Base-by-base conservation (phyloP, 2,329 filamentous ascomycete species). In the Talaromyces sp. region DNA sequence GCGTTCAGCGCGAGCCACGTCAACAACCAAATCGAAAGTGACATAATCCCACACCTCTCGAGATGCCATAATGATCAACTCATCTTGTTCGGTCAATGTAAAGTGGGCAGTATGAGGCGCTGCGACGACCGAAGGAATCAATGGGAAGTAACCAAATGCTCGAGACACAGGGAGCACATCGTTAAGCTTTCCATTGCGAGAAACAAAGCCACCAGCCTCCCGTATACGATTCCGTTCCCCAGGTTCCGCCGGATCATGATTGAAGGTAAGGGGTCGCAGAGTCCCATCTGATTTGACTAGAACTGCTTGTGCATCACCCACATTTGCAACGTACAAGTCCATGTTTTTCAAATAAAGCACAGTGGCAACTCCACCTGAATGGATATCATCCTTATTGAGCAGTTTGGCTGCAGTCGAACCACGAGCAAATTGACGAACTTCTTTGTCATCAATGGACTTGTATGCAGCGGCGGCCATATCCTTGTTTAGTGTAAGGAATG, bases 41-140 rank as follows among this genome's bases (percentile, higher is more conserved):
- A 99, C 84, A 75, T 93, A 97, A 69, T 98, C 93, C 95, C 95
- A 99, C 10, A 99, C 85, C 74, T 99, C 94, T 69, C 88, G 89
- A 7, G 93, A 97, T 2, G 93, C 95, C 66, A 99, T 84, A 60
- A 99, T 81, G 62, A 99, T 90, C 80, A 96, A 94, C 77, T 99
- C 95, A 74, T 99, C 94, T 65, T 92, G 89, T 68, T 97, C 92
- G 57, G 88, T 89, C 63, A 98, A 85, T 1, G 87, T 90, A 67
- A 93, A 83, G 68, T 93, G 89, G 70, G 86, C 86, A 59, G 97
- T 89, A 73, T 96, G 85, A 2, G 95, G 95, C 11, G 93, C 92
- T 14, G 96, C 94, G 76, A 97, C 93, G 37, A 99, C 90, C 7
- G 93, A 89, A 2, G 95, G 95, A 83, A 97, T 94, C 74, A 96